Conservation (phyloP, 2,329 filamentous ascomycete genomes). For the Botrytis aclada region DNA sequence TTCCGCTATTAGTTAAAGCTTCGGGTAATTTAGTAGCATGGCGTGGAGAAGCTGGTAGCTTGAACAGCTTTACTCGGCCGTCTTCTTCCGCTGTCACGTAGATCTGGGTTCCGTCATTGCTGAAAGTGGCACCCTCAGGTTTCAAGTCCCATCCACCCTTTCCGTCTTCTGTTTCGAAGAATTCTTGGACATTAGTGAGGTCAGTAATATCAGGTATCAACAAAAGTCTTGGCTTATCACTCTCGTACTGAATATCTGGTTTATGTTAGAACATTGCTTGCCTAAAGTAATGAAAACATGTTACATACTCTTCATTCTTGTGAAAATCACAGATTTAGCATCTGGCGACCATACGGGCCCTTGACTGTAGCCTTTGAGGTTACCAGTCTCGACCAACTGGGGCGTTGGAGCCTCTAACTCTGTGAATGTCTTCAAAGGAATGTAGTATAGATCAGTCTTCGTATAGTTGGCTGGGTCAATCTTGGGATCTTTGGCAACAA, state of each 20-base stretch:
- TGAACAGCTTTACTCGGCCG: conserved; percentile 61
- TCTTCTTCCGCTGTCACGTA: conserved; percentile 72
- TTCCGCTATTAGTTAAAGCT: conserved; percentile 52
- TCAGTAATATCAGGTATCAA: conserved; percentile 60
- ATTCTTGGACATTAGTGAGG: conserved; percentile 57
- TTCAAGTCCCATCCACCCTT: conserved; percentile 60
- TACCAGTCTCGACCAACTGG: conserved; percentile 54
- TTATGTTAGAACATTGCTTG: neutral
- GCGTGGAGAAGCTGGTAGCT: conserved; percentile 53
- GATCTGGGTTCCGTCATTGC: conserved; percentile 57
- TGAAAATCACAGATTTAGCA: conserved; percentile 69
- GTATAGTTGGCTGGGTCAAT: conserved; percentile 72
- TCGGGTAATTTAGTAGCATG: conserved; percentile 49
- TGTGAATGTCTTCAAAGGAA: conserved; percentile 60
- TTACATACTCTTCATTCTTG: conserved; percentile 63
- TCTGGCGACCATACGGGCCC: conserved; percentile 71
- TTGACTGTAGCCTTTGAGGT: conserved; percentile 61
- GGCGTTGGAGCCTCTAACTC: conserved; percentile 50
- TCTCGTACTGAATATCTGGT: conserved; percentile 65
- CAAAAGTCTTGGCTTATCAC: conserved; percentile 69
- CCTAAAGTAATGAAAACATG: neutral
- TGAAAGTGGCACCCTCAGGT: conserved; percentile 57
- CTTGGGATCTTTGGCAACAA: conserved; percentile 71
- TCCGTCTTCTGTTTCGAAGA: conserved; percentile 60
- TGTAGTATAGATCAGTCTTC: conserved; percentile 76